Evolutionary conservation across 805 yeast genomes (phyloP).

Genomic region (Pichia rugopelliculosa): DNA sequence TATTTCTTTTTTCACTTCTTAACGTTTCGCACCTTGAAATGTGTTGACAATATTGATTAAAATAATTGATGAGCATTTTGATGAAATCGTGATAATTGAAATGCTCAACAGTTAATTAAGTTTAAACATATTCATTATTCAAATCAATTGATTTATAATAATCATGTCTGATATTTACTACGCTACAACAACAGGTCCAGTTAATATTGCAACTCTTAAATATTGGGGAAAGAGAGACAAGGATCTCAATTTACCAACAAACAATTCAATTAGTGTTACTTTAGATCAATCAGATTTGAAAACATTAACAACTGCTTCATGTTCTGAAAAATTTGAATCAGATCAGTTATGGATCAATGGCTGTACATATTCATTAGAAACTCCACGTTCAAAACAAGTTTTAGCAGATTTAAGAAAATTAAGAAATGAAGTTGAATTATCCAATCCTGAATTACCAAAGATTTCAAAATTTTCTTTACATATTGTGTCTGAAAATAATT

Average conservation of each 20-base stretch:
- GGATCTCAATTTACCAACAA: slow-evolving; percentile 84
- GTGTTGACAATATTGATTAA: background rate
- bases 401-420: slow-evolving; percentile 63
- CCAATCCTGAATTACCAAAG: slow-evolving; percentile 48
- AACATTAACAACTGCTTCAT: slow-evolving; percentile 84
- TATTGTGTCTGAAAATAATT: slow-evolving; percentile 89
- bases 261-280: slow-evolving; percentile 92
- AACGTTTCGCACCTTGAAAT: background rate
- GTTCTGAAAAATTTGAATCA: slow-evolving; percentile 44
- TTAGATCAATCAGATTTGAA: slow-evolving; percentile 84
- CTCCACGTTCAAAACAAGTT: slow-evolving; percentile 63
- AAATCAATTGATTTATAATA: background rate
- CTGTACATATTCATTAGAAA: slow-evolving; percentile 60
- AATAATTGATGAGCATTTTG: background rate
- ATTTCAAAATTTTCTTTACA: slow-evolving; percentile 61
- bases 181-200: slow-evolving; percentile 93
- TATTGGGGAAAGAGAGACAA: slow-evolving; percentile 99
- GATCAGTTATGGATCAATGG: slow-evolving; percentile 87
- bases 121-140: background rate
- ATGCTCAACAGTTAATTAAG: background rate
- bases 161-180: slow-evolving; percentile 35
- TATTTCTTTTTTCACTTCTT: too few species aligned
- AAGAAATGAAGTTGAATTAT: slow-evolving; percentile 53
- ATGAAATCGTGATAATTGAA: background rate
- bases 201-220: slow-evolving; percentile 92